phyloP scores from a whole-genome alignment of 129 eudicot species.

The Centrapalus pauciflorus region DNA sequence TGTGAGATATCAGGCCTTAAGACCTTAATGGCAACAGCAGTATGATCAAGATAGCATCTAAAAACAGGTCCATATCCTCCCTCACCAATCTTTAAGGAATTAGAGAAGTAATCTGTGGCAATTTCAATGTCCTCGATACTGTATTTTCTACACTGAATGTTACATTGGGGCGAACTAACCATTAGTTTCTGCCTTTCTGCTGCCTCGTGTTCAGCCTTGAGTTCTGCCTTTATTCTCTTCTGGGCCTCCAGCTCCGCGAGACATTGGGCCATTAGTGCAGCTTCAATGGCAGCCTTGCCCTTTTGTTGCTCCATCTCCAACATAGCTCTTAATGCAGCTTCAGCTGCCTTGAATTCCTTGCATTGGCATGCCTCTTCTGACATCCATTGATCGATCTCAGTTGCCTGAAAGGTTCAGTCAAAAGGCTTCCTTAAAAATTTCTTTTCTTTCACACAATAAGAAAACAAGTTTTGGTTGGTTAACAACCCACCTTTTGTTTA shows the following conservation, averaged over 20 bases:
- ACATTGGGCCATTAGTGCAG: slow-evolving; percentile 49
- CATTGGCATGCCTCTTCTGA: slow-evolving; percentile 19
- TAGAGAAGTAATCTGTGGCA: slow-evolving; percentile 54
- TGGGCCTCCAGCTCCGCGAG: slow-evolving; percentile 50
- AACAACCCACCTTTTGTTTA: slow-evolving; percentile 32
- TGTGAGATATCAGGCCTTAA: slow-evolving; percentile 43
- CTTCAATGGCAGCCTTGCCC: slow-evolving; percentile 54
- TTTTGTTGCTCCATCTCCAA: slow-evolving; percentile 54
- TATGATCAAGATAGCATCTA: slow-evolving; percentile 43
- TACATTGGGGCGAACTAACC: slow-evolving; percentile 23
- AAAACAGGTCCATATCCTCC: slow-evolving; percentile 69
- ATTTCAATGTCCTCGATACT: slow-evolving; percentile 46
- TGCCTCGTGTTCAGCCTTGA: slow-evolving; percentile 27
- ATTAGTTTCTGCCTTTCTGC: slow-evolving; percentile 36
- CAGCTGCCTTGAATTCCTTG: slow-evolving; percentile 23
- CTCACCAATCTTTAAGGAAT: slow-evolving; percentile 47
- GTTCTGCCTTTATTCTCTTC: slow-evolving; percentile 39
- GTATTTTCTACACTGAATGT: slow-evolving; percentile 38
- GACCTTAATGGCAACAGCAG: slow-evolving; percentile 65
- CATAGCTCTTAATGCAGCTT: slow-evolving; percentile 37
- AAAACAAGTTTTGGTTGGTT: not conserved
- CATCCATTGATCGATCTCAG: slow-evolving; percentile 30
- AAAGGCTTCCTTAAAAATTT: not conserved
- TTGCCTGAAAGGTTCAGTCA: slow-evolving; percentile 27
- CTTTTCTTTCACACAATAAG: not conserved